Conservation (phyloP, 176 grass and related monocot genomes). For the Pontederia crassipes region DNA sequence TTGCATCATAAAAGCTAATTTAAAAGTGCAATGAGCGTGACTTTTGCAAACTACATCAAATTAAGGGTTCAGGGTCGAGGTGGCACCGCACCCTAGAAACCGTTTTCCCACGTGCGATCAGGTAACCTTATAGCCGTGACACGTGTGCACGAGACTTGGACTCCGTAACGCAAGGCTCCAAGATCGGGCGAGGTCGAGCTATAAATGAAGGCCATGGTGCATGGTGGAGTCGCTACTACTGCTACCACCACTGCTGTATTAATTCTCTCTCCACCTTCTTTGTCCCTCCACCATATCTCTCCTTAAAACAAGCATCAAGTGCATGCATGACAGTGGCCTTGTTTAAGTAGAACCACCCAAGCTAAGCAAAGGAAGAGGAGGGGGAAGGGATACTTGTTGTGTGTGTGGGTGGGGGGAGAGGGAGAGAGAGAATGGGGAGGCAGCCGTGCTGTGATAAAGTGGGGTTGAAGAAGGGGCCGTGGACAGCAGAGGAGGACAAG, state of each 20-base stretch:
- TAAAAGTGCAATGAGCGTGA: too few relatives aligned
- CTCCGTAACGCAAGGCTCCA: not conserved
- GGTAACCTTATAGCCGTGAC: not conserved
- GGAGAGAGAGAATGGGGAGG: constrained; percentile 50
- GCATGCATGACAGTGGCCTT: not conserved
- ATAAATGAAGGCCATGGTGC: not conserved
- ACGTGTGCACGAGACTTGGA: not conserved
- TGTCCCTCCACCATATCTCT: not conserved
- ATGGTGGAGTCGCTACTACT: not conserved
- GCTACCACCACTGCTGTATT: not conserved
- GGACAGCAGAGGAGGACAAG: constrained; percentile 85
- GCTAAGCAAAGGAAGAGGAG: not conserved
- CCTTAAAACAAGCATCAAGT: not conserved
- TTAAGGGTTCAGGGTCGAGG: too few relatives aligned
- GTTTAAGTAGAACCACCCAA: too few relatives aligned
- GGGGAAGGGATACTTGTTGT: not conserved
- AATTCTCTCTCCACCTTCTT: not conserved
- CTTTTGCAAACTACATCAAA: too few relatives aligned
- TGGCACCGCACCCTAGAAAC: not conserved
- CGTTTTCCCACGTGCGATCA: not conserved
- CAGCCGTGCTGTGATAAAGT: constrained; percentile 87
- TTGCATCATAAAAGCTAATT: too few relatives aligned
- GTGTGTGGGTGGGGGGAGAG: not conserved
- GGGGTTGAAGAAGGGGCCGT: constrained; percentile 77
- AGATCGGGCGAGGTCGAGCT: not conserved